phyloP scores from a whole-genome alignment of 495 filamentous ascomycete genomes.

The Stereocaulon alpinum region DNA sequence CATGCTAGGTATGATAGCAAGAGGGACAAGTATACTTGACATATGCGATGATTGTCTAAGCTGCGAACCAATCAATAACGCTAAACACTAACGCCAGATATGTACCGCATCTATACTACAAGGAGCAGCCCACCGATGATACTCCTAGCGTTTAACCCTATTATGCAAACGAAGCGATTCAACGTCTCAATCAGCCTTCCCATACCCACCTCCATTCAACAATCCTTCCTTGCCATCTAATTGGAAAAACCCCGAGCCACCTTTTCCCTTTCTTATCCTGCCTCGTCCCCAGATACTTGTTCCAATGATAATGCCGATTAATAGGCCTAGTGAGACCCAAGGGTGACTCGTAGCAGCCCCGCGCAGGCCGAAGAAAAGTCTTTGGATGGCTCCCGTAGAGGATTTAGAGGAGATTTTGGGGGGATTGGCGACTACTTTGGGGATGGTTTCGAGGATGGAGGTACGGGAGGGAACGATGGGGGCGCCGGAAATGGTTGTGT shows the following conservation, averaged over 20 bases:
- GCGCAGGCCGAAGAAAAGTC: slow-evolving; percentile 66
- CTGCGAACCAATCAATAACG: not conserved
- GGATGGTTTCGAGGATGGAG: slow-evolving; percentile 88
- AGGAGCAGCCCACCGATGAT: not conserved
- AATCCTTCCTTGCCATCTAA: slow-evolving; percentile 69
- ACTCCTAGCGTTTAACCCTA: slow-evolving; percentile 1
- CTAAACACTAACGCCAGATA: not conserved
- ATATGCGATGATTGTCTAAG: not conserved
- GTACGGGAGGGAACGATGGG: slow-evolving; percentile 82
- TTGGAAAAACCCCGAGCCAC: slow-evolving; percentile 57
- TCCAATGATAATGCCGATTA: slow-evolving; percentile 44
- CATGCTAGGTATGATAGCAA: too few species aligned
- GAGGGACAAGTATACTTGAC: too few species aligned
- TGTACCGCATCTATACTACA: not conserved
- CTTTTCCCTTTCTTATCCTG: slow-evolving; percentile 37
- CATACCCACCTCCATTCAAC: slow-evolving; percentile 45
- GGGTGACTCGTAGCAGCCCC: slow-evolving; percentile 60
- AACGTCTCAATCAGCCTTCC: slow-evolving; percentile 66
- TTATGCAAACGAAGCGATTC: not conserved
- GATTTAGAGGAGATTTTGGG: slow-evolving; percentile 82
- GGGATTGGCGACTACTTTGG: slow-evolving; percentile 57
- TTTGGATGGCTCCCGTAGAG: slow-evolving; percentile 64
- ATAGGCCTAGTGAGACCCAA: slow-evolving; percentile 52
- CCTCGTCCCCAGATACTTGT: slow-evolving; percentile 37
- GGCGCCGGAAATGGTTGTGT: slow-evolving; percentile 77